Conservation (phyloP, 2,329 filamentous ascomycete species). For the Lasiodiplodia citricola region DNA sequence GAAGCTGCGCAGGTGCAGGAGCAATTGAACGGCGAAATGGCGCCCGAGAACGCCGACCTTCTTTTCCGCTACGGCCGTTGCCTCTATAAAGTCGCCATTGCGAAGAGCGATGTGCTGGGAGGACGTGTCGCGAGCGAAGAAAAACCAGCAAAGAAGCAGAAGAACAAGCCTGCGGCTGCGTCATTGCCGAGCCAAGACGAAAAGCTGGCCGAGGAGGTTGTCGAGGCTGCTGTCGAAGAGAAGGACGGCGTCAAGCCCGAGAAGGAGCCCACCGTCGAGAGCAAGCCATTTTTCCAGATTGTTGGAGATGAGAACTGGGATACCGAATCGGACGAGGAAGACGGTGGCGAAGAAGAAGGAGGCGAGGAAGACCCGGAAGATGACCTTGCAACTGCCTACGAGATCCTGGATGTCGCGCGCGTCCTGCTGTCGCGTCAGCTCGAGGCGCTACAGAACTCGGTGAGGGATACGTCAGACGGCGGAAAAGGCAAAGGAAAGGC, state of each 20-base stretch:
- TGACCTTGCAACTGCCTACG: slow-evolving; percentile 68
- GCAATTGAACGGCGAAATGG: slow-evolving; percentile 88
- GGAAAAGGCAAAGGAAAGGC: slow-evolving; percentile 58
- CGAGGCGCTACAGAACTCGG: slow-evolving; percentile 43
- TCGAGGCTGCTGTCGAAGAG: slow-evolving; percentile 48
- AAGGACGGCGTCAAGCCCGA: slow-evolving; percentile 51
- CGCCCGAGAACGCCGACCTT: slow-evolving; percentile 87
- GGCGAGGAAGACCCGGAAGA: slow-evolving; percentile 58
- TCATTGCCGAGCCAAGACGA: slow-evolving; percentile 42
- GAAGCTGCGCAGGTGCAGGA: slow-evolving; percentile 85
- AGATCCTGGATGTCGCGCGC: slow-evolving; percentile 67
- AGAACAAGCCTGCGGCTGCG: slow-evolving; percentile 36
- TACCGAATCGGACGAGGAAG: slow-evolving; percentile 72
- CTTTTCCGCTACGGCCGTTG: slow-evolving; percentile 94
- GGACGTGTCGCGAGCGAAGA: slow-evolving; percentile 70
- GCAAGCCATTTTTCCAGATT: slow-evolving; percentile 88
- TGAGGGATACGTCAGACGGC: slow-evolving; percentile 41
- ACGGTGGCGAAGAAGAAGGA: slow-evolving; percentile 52
- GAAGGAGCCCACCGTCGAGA: slow-evolving; percentile 51
- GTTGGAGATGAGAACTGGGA: slow-evolving; percentile 93
- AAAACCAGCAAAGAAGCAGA: slow-evolving; percentile 54
- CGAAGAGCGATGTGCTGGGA: slow-evolving; percentile 92
- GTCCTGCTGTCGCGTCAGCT: slow-evolving; percentile 64
- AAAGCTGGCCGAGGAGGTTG: slow-evolving; percentile 50
- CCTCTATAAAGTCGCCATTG: slow-evolving; percentile 90